Evolutionary conservation across 257 asterid species (phyloP).

Genomic region (Solanum sejunctum): DNA sequence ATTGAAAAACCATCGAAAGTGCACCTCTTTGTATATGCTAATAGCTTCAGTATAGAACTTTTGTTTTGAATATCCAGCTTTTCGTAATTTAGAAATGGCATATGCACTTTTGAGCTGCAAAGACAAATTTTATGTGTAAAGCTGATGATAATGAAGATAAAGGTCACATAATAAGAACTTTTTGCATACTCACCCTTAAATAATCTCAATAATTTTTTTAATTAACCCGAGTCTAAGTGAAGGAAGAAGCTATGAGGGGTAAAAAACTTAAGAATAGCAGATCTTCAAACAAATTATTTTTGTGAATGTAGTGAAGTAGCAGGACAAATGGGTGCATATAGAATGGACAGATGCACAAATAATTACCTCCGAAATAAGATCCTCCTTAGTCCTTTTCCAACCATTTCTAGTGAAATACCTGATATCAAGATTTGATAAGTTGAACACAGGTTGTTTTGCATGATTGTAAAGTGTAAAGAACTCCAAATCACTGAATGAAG

Average conservation of each 20-base stretch:
- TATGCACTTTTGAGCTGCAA: constrained; percentile 80
- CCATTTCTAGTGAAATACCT: constrained; percentile 87
- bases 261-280: neutral
- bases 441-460: neutral
- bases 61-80: constrained; percentile 66
- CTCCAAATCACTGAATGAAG: neutral
- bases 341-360: neutral
- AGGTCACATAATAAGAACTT: neutral
- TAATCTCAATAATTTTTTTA: neutral
- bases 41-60: constrained; percentile 73
- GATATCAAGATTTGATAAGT: constrained; percentile 7
- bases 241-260: neutral
- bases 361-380: constrained; percentile 50
- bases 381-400: constrained; percentile 88
- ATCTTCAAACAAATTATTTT: neutral
- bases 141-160: neutral
- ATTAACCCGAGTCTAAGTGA: neutral
- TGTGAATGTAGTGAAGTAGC: neutral
- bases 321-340: neutral
- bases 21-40: constrained; percentile 75
- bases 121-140: constrained; percentile 9
- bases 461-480: neutral
- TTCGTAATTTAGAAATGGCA: constrained; percentile 68
- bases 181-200: neutral
- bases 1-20: neutral